Conservation (phyloP, 2,329 filamentous ascomycete genomes). For the Sporothrix globosa region DNA sequence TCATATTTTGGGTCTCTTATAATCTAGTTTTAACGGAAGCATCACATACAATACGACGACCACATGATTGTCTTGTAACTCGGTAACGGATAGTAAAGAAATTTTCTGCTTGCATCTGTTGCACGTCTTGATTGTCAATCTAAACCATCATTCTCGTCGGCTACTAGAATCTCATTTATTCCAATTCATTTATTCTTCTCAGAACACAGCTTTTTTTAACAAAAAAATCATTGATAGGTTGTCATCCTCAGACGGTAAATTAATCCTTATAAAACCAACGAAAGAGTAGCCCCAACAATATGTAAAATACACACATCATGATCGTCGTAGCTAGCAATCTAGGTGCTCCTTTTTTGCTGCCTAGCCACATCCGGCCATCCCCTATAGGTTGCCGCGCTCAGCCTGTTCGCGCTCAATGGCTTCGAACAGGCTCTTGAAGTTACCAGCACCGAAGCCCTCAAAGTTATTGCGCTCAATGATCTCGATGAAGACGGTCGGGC, state of each 20-base stretch:
- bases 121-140: too few species aligned
- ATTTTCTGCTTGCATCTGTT: too few species aligned
- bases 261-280: not conserved
- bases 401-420: conserved; percentile 94
- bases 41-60: not conserved
- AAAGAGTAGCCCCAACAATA: not conserved
- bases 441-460: conserved; percentile 89
- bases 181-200: too few species aligned
- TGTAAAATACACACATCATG: not conserved
- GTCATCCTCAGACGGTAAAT: not conserved
- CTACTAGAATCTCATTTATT: too few species aligned
- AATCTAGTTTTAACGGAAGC: not conserved
- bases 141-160: too few species aligned
- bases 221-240: not conserved
- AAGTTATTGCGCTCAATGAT: conserved; percentile 93
- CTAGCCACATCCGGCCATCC: not conserved
- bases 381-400: conserved; percentile 75
- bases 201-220: not conserved
- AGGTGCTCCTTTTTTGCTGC: not conserved
- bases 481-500: conserved; percentile 93
- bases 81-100: too few species aligned
- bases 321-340: not conserved
- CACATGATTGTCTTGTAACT: not conserved
- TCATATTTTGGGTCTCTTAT: not conserved
- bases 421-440: conserved; percentile 94